phyloP scores from a whole-genome alignment of 2,329 filamentous ascomycete genomes.

The Penicillium sp. region DNA sequence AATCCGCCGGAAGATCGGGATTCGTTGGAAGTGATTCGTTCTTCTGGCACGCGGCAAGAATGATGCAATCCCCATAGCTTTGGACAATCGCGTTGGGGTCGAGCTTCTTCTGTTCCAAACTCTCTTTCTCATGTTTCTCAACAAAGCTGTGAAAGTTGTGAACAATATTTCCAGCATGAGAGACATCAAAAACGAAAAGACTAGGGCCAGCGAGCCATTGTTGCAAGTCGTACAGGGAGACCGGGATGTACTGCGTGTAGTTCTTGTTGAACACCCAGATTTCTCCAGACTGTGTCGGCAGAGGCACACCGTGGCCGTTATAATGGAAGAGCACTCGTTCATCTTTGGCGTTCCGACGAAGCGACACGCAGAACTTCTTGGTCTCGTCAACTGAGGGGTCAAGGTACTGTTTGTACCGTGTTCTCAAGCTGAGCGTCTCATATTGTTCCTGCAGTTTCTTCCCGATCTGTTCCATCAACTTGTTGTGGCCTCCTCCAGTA shows the following conservation, averaged over 20 bases:
- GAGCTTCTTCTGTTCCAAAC: constrained; percentile 73
- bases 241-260: constrained; percentile 97
- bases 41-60: constrained; percentile 86
- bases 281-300: constrained; percentile 92
- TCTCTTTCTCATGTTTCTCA: constrained; percentile 91
- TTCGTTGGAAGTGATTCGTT: constrained; percentile 95
- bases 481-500: constrained; percentile 73
- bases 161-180: constrained; percentile 93
- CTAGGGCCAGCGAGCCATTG: constrained; percentile 95
- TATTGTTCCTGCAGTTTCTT: constrained; percentile 97
- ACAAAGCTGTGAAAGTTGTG: constrained; percentile 93
- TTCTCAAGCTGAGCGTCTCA: constrained; percentile 90
- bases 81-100: constrained; percentile 71
- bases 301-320: constrained; percentile 95
- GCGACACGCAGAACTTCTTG: constrained; percentile 90
- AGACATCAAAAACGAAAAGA: constrained; percentile 97
- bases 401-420: constrained; percentile 95
- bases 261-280: constrained; percentile 99
- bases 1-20: constrained; percentile 86
- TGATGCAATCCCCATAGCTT: constrained; percentile 83
- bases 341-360: constrained; percentile 91
- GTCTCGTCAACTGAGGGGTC: constrained; percentile 97
- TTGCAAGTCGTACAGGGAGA: constrained; percentile 93
- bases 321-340: constrained; percentile 98
- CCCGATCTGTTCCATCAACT: constrained; percentile 90